A percentile compares a stretch with the other conserved stretches of the same genome.
Conservation (phyloP, 2,329 filamentous ascomycete genomes). For the Colletotrichum nymphaeae region DNA sequence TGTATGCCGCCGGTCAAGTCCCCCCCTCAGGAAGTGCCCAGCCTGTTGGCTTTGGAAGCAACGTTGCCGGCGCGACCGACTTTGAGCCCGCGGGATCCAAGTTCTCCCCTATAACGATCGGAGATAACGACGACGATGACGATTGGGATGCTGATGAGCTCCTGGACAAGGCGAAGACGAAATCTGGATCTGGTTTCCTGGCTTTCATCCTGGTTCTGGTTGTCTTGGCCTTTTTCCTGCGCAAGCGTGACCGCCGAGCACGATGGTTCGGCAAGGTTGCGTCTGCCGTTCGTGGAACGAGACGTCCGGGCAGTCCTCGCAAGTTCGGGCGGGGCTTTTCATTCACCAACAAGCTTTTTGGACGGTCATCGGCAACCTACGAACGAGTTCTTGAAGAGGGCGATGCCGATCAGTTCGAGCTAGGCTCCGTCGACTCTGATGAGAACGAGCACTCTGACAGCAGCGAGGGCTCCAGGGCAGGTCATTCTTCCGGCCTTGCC, state of each 20-base stretch:
- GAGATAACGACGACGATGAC: constrained; percentile 55
- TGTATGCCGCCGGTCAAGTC: constrained; percentile 92
- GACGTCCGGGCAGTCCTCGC: constrained; percentile 57
- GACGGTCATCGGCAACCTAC: constrained; percentile 69
- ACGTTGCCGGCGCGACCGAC: constrained; percentile 75
- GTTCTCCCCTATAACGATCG: constrained; percentile 47
- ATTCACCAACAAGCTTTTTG: constrained; percentile 72
- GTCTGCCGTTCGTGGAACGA: constrained; percentile 51
- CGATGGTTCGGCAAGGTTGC: constrained; percentile 68
- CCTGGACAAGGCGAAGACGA: constrained; percentile 73
- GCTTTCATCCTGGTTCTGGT: constrained; percentile 81
- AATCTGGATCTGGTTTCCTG: constrained; percentile 78
- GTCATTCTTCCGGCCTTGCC: constrained; percentile 73
- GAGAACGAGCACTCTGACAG: constrained; percentile 74
- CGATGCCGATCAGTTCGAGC: constrained; percentile 79
- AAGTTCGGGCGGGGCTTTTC: constrained; percentile 61
- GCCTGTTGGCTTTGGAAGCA: constrained; percentile 94
- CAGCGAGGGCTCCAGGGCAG: constrained; percentile 65
- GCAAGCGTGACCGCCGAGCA: constrained; percentile 80
- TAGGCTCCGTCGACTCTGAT: constrained; percentile 74
- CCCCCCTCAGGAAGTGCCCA: constrained; percentile 69
- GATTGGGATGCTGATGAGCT: constrained; percentile 70
- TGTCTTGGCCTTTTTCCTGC: constrained; percentile 77
- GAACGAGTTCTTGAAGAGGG: constrained; percentile 90
- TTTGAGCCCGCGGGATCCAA: constrained; percentile 85